phyloP scores from a whole-genome alignment of 2,329 filamentous ascomycete genomes.

The Gremmenia infestans region DNA sequence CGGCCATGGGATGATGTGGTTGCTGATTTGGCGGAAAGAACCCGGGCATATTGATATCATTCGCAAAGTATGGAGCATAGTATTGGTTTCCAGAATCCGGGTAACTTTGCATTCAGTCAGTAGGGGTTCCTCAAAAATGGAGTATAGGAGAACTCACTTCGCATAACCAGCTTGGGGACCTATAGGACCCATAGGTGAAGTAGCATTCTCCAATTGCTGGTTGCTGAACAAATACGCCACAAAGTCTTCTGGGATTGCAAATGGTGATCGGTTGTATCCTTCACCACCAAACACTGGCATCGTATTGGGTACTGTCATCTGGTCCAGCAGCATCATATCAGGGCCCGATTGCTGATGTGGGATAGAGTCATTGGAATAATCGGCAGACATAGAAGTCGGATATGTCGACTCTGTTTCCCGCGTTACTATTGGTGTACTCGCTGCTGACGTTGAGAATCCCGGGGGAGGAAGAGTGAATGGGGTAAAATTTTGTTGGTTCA shows the following conservation, averaged over 20 bases:
- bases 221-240: slow-evolving; percentile 80
- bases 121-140: not conserved
- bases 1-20: slow-evolving; percentile 79
- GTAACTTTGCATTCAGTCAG: slow-evolving; percentile 40
- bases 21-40: slow-evolving; percentile 46
- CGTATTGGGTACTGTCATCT: slow-evolving; percentile 59
- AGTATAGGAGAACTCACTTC: slow-evolving; percentile 40
- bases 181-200: slow-evolving; percentile 47
- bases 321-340: slow-evolving; percentile 57
- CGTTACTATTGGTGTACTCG: slow-evolving; percentile 24
- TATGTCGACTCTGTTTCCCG: slow-evolving; percentile 27
- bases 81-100: slow-evolving; percentile 48
- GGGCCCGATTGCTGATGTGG: slow-evolving; percentile 31
- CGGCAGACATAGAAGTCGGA: slow-evolving; percentile 27
- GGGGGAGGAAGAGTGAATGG: slow-evolving; percentile 59
- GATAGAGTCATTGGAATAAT: slow-evolving; percentile 31
- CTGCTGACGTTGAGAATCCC: slow-evolving; percentile 44
- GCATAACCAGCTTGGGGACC: slow-evolving; percentile 40
- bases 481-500: slow-evolving; percentile 56
- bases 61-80: slow-evolving; percentile 44
- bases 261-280: slow-evolving; percentile 79
- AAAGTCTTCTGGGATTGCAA: slow-evolving; percentile 82
- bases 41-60: slow-evolving; percentile 47
- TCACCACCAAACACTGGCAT: slow-evolving; percentile 87
- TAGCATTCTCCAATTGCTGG: slow-evolving; percentile 46